A percentile compares a stretch with the other conserved stretches of the same genome.
Evolutionary conservation across 228 moss, liverwort and hornwort genomes (phyloP).

Genomic region (Sphagnum magellanicum): DNA sequence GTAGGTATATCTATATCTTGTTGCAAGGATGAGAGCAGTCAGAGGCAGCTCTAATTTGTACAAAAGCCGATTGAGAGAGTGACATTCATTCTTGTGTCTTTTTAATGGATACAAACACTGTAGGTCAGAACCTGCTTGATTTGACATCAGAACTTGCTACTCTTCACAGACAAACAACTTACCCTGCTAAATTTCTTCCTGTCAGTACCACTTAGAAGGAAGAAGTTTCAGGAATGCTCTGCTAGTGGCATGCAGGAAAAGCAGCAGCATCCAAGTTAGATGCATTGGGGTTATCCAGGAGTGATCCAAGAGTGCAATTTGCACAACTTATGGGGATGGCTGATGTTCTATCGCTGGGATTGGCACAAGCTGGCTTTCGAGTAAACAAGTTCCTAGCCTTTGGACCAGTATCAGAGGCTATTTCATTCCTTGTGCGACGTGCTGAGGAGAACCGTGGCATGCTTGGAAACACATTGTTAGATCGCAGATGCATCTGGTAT

Average conservation of each 20-base stretch:
- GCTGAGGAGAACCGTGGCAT: conserved; percentile 93
- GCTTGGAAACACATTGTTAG: conserved; percentile 53
- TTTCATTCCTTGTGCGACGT: conserved; percentile 82
- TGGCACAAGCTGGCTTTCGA: conserved; percentile 72
- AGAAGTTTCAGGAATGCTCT: too few species aligned
- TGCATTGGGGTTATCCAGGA: conserved; percentile 59
- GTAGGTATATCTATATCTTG: conserved; percentile 2
- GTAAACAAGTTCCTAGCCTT: conserved; percentile 88
- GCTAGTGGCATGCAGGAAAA: conserved; percentile 30
- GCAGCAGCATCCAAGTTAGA: conserved; percentile 52
- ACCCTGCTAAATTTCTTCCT: too few species aligned
- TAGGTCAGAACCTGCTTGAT: too few species aligned
- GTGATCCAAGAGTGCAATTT: conserved; percentile 67
- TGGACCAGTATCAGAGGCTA: conserved; percentile 69
- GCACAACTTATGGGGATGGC: conserved; percentile 97
- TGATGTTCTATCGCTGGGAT: conserved; percentile 69
- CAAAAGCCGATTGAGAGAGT: too few species aligned
- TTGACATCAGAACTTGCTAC: too few species aligned
- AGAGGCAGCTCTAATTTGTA: too few species aligned
- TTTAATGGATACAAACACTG: too few species aligned
- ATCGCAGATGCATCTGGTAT: conserved; percentile 63
- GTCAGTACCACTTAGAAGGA: too few species aligned
- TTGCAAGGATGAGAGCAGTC: too few species aligned
- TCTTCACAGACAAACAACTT: too few species aligned
- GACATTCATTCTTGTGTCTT: too few species aligned